Percentiles rank a stretch among this genome's conserved stretches.
Conservation (phyloP, 2,329 filamentous ascomycete species). For the Pyrenophora teres region DNA sequence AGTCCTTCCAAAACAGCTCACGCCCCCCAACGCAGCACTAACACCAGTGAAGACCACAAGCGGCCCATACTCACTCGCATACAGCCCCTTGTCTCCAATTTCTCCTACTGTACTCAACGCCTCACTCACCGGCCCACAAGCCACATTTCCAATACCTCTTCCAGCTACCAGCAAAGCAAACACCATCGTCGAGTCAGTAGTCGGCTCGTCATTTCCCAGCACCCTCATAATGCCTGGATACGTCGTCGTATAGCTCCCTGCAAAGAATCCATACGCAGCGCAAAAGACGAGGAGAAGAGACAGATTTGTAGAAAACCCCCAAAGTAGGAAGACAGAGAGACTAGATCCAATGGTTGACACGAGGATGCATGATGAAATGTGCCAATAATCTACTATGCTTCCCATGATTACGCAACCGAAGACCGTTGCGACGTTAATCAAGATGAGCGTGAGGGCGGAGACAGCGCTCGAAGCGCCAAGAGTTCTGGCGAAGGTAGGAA, state of each 20-base stretch:
- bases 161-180: conserved; percentile 54
- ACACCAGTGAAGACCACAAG: conserved; percentile 49
- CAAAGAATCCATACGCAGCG: conserved; percentile 44
- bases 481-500: conserved; percentile 45
- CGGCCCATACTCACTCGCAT: conserved; percentile 47
- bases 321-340: conserved; percentile 45
- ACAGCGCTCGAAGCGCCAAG: conserved; percentile 29
- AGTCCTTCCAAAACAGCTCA: background rate
- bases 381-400: conserved; percentile 48
- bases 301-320: conserved; percentile 51
- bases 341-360: background rate
- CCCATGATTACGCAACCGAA: conserved; percentile 43
- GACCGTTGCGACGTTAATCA: conserved; percentile 44
- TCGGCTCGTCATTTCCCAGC: conserved; percentile 31
- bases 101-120: conserved; percentile 39
- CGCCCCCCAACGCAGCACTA: conserved; percentile 31
- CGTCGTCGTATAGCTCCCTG: conserved; percentile 32
- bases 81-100: conserved; percentile 33
- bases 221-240: conserved; percentile 32
- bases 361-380: conserved; percentile 46
- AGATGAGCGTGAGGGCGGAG: conserved; percentile 38
- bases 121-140: conserved; percentile 56
- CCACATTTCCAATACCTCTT: conserved; percentile 56
- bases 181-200: conserved; percentile 51
- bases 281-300: conserved; percentile 38